phyloP scores from a whole-genome alignment of 305 asterid genomes.

The Solanum hybrid region DNA sequence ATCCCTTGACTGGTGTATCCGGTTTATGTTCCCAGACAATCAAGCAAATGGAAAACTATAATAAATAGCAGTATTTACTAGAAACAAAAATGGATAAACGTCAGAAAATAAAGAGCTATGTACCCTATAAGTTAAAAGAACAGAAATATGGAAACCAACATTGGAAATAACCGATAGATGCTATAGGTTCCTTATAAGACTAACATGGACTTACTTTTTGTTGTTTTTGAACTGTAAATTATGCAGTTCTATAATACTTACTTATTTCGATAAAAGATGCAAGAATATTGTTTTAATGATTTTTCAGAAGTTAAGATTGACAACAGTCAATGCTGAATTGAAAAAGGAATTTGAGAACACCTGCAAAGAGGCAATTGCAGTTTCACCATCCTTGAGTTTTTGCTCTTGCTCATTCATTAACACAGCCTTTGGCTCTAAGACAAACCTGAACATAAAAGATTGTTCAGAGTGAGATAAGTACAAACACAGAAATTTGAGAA shows the following conservation, averaged over 20 bases:
- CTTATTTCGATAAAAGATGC: background rate
- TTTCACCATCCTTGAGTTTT: constrained; percentile 76
- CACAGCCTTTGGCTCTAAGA: constrained; percentile 73
- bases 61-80: background rate
- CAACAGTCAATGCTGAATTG: background rate
- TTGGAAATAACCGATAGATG: background rate
- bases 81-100: background rate
- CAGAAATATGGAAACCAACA: background rate
- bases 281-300: background rate
- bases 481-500: background rate
- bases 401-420: constrained; percentile 79
- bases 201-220: background rate
- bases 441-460: constrained; percentile 40
- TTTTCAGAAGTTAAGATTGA: background rate
- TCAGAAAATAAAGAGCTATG: background rate
- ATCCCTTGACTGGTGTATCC: background rate
- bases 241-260: background rate
- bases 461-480: background rate
- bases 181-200: background rate
- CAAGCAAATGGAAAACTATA: background rate
- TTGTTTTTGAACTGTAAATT: background rate
- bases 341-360: constrained; percentile 20
- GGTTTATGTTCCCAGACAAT: background rate
- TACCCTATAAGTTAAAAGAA: background rate
- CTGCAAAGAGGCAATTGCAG: constrained; percentile 70